Base-by-base conservation (phyloP, 208 protist species). In the Crithidia expoeki region DNA sequence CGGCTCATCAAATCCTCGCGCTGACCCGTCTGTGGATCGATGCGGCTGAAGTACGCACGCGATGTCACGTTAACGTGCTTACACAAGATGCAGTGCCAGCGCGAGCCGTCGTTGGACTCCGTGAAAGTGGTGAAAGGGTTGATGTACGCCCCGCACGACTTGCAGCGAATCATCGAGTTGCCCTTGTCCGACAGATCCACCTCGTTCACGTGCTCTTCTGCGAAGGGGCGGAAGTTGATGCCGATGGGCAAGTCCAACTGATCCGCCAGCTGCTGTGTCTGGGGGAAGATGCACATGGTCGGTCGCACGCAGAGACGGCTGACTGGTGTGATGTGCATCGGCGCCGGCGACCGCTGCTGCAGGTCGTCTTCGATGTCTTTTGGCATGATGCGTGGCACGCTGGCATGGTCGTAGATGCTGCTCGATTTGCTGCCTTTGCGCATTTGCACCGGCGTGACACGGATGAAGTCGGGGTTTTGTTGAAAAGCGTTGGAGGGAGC, bases 101-200 rank as follows among this genome's bases (percentile, higher is more conserved):
- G 79, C 5, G 83, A 70, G 27, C 98, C 98, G 47, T 74, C 72
- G 58, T 52, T 58, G 32, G 49, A 38, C 66, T 99, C 95, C 36
- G 91, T 80, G 64, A 98, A 99, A 4, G 72, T 84, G 28, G 98
- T 98, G 83, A 98, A 99, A 50, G 98, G 98, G 81, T 99, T 99
- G 58, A 99, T 98, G 83, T 99, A 99, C 33, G 93, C 88, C 50
- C 85, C 85, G 79, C 98, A 99, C 57, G 74, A 77, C 28, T 80
- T 70, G 80, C 92, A 96, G 14, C 92, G 86, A 16, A 96, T 78
- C 70, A 96, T 90, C 33, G 77, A 68, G 61, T 89, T 86, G 38
- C 84, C 88, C 38, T 87, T 50, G 51, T 75, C 63, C 30, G 83
- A 70, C 56, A 92, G 81, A 81, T 93, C 83, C 63, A 92, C 91